phyloP scores from a whole-genome alignment of 176 grass and related monocot genomes.

The Hyparrhenia diplandra region DNA sequence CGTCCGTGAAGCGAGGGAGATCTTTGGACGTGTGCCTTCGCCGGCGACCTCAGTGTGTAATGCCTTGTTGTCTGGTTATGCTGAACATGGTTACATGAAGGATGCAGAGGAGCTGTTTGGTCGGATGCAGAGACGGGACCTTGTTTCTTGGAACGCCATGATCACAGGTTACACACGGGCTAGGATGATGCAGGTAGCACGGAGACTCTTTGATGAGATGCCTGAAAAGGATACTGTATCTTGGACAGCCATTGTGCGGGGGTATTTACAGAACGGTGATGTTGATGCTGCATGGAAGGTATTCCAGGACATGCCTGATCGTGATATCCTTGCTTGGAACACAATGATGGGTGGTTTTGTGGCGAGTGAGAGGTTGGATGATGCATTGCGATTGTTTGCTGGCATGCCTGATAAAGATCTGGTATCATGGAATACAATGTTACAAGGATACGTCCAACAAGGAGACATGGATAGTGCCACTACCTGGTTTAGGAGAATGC shows the following conservation, averaged over 20 bases:
- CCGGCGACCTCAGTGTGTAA: conserved; percentile 28
- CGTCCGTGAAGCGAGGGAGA: conserved; percentile 24
- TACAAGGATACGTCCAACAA: conserved; percentile 60
- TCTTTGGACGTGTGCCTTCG: conserved; percentile 9
- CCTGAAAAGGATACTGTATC: conserved; percentile 53
- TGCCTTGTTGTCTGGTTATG: conserved; percentile 45
- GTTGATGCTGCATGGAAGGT: conserved; percentile 43
- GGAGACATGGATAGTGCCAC: conserved; percentile 54
- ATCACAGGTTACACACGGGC: conserved; percentile 49
- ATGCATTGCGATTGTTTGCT: conserved; percentile 55
- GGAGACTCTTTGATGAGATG: conserved; percentile 55
- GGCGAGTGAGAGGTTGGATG: conserved; percentile 47
- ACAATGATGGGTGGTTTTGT: conserved; percentile 73
- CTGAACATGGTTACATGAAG: conserved; percentile 27
- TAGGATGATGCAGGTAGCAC: conserved; percentile 46
- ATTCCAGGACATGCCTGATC: conserved; percentile 59
- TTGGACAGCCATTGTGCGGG: conserved; percentile 58
- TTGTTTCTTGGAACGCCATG: conserved; percentile 65
- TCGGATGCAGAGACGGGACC: conserved; percentile 37
- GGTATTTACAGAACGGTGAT: conserved; percentile 57
- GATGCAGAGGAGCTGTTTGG: conserved; percentile 55
- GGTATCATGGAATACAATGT: conserved; percentile 73
- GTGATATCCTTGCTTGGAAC: conserved; percentile 65
- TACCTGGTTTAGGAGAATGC: conserved; percentile 61
- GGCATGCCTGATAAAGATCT: conserved; percentile 63